Base-by-base conservation (phyloP, 371 early-diverging fungal genomes). In the Rhizopus delemar region DNA sequence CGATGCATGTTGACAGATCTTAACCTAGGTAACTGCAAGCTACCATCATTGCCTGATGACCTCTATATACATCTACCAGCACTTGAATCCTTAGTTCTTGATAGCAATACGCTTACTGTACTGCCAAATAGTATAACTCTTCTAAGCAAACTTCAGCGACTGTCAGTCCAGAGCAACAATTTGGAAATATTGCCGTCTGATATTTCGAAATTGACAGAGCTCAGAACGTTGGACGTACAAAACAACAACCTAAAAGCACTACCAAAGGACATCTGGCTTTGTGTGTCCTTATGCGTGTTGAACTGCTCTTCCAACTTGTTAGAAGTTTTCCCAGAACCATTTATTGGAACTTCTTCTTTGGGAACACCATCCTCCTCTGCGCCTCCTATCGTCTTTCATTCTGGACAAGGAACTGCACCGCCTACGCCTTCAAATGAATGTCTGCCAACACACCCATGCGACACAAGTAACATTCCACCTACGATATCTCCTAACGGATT, bases 221-320 rank as follows among this genome's bases (percentile, higher is more conserved):
- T 79, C 41, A 72, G 68, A 43, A 53, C 55, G 0, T 31, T 79
- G 49, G 69, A 74, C 41, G 70, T 57, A 5, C 80, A 79, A 39
- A 75, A 76, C 48, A 78, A 96, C 72, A 87, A 90, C 51, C 56
- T 96, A 22, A 80, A 81, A 38, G 66, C 80, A 36, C 68, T 96
- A 4, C 94, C 94, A 0, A 75, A 82, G 4, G 91, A 92, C 45
- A 91, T 96, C 15, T 95, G 95, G 95, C 68, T 82, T 46, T 90
- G 91, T 70, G 70, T 81, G 9, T 78, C 73, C 11, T 77, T 95
- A 28, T 68, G 73, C 38, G 94, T 92, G 51, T 79, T 85, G 11
- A 78, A 74, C 16, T 78, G 78, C 28, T 92, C 90, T 1, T 90
- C 90, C 29, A 96, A 96, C 57, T 53, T 88, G 15, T 69, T 96